These are phyloP conservation scores for Pisolithus marmoratus DNA, from an alignment of 768 basidiomycete species.

Conservation along the genomic window DNA sequence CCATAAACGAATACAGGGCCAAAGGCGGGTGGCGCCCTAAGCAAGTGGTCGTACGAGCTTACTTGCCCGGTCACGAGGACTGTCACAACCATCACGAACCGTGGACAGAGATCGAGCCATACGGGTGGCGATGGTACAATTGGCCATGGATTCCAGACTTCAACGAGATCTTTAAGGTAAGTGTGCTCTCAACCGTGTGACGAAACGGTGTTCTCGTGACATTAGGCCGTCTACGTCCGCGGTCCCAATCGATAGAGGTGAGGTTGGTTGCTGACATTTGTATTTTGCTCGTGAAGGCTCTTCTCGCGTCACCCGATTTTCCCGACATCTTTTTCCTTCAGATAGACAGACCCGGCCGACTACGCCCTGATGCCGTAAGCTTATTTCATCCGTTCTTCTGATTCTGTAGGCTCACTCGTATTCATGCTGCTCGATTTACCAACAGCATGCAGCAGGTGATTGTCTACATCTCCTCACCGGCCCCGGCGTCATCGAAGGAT, in stretches of 20 bases:
- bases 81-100: constrained; percentile 47
- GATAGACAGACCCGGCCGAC: constrained; percentile 55
- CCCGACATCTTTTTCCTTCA: constrained; percentile 53
- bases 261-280: constrained; percentile 1
- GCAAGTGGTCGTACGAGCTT: constrained; percentile 54
- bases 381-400: not conserved
- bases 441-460: constrained; percentile 38
- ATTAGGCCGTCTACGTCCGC: not conserved
- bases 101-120: constrained; percentile 41
- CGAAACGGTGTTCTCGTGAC: not conserved
- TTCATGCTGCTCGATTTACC: constrained; percentile 1
- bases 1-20: constrained; percentile 31
- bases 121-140: constrained; percentile 51
- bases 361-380: constrained; percentile 63
- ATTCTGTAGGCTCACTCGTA: not conserved
- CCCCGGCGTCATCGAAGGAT: constrained; percentile 44
- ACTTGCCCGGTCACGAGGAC: constrained; percentile 61
- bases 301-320: constrained; percentile 38
- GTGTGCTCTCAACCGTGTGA: constrained; percentile 4
- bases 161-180: constrained; percentile 55
- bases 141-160: constrained; percentile 57
- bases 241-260: no score
- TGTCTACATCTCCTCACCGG: constrained; percentile 45
- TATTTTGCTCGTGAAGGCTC: constrained; percentile 26
- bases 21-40: constrained; percentile 24